A percentile compares a stretch with the other conserved stretches of the same genome.
phyloP scores from a whole-genome alignment of 1,284 basidiomycete species.

The Puccinia triticina region DNA sequence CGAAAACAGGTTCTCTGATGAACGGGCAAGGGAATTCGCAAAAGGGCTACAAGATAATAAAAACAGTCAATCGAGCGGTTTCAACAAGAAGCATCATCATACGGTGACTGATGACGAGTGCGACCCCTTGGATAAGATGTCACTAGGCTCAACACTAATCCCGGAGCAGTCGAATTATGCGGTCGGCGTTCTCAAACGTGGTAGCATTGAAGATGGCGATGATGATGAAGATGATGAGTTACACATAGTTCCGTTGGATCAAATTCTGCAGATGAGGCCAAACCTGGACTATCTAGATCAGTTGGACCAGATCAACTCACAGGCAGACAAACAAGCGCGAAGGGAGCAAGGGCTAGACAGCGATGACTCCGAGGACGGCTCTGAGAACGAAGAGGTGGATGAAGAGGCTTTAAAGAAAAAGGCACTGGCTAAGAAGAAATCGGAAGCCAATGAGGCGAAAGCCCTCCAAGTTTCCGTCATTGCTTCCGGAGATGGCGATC shows the following conservation, averaged over 20 bases:
- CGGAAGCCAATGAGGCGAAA: conserved; percentile 56
- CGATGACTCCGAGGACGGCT: conserved; percentile 52
- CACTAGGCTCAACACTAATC: conserved; percentile 54
- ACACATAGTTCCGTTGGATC: conserved; percentile 57
- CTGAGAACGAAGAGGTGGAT: conserved; percentile 50
- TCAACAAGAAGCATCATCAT: conserved; percentile 49
- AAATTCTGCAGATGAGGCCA: conserved; percentile 58
- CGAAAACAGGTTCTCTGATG: conserved; percentile 56
- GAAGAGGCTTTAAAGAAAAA: conserved; percentile 54
- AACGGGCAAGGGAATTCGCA: conserved; percentile 55
- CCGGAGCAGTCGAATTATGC: conserved; percentile 59
- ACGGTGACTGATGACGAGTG: conserved; percentile 33
- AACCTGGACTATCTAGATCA: conserved; percentile 58
- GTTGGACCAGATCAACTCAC: conserved; percentile 54
- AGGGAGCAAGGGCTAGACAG: conserved; percentile 54
- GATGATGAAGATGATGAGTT: conserved; percentile 54
- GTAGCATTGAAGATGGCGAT: conserved; percentile 53
- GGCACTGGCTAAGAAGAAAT: conserved; percentile 55
- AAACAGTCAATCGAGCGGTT: conserved; percentile 49
- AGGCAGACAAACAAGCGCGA: conserved; percentile 51
- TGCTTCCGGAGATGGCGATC: conserved; percentile 51
- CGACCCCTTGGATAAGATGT: conserved; percentile 55
- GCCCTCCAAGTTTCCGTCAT: conserved; percentile 56
- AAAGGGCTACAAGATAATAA: conserved; percentile 54
- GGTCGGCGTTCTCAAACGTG: conserved; percentile 56